Conservation (phyloP, 202 grass and related monocot genomes). For the Carex arenaria region DNA sequence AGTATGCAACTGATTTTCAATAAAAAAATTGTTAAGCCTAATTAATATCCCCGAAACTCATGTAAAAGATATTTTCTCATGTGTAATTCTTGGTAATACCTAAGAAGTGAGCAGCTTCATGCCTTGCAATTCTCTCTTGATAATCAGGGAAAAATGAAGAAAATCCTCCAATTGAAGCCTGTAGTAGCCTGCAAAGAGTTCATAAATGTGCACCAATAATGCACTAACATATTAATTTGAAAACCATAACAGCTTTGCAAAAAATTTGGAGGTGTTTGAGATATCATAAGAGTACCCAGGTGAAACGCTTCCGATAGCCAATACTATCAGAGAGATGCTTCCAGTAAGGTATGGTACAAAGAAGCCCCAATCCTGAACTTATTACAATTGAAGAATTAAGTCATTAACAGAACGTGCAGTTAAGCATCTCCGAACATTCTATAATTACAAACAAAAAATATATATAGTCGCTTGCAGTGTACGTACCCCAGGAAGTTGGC, state of each 20-base stretch:
- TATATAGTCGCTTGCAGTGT: conserved; percentile 5
- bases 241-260: not conserved
- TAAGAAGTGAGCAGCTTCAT: conserved; percentile 94
- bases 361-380: conserved; percentile 87
- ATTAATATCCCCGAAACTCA: not conserved
- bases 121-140: conserved; percentile 83
- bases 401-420: not conserved
- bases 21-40: not conserved
- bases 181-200: conserved; percentile 53
- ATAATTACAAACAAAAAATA: not conserved
- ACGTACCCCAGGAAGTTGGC: conserved; percentile 95
- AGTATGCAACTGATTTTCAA: conserved; percentile 60
- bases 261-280: not conserved
- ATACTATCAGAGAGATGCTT: conserved; percentile 81
- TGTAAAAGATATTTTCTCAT: not conserved
- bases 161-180: conserved; percentile 65
- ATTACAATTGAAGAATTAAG: not conserved
- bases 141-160: conserved; percentile 89
- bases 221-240: not conserved
- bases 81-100: conserved; percentile 30
- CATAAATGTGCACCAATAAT: conserved; percentile 18
- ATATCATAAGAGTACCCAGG: conserved; percentile 59
- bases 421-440: not conserved
- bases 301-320: conserved; percentile 72
- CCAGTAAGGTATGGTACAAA: conserved; percentile 94